A percentile compares a stretch with the other conserved stretches of the same genome.
Evolutionary conservation across 495 filamentous ascomycete species (phyloP).

Genomic region (Penicillium dipodomyicola): DNA sequence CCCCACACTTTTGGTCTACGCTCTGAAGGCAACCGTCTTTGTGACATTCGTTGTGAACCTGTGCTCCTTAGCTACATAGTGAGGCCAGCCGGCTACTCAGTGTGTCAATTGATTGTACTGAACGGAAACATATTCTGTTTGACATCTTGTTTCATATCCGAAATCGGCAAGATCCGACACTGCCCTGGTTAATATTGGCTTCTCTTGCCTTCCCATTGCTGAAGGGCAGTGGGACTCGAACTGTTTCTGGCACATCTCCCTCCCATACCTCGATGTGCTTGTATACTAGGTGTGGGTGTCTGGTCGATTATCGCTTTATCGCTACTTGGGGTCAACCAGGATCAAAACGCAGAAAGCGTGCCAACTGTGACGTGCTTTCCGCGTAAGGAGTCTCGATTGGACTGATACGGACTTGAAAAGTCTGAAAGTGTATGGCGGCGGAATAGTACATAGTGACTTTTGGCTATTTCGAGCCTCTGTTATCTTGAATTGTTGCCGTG

Average conservation of each 20-base stretch:
- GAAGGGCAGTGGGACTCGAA: slow-evolving; percentile 16
- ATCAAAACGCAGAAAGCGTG: slow-evolving; percentile 33
- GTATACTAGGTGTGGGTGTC: slow-evolving; percentile 41
- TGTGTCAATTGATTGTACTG: background rate
- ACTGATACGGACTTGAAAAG: background rate
- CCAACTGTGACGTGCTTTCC: slow-evolving; percentile 14
- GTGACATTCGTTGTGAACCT: background rate
- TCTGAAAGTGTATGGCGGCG: slow-evolving; percentile 4
- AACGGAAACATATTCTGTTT: background rate
- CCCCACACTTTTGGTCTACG: slow-evolving; percentile 11
- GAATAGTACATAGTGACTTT: background rate
- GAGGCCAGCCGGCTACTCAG: background rate
- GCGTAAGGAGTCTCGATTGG: slow-evolving; percentile 16
- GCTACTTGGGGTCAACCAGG: slow-evolving; percentile 41
- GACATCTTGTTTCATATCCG: background rate
- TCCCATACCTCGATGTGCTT: slow-evolving; percentile 45
- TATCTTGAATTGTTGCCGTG: background rate
- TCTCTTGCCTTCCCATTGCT: slow-evolving; percentile 16
- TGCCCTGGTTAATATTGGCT: background rate
- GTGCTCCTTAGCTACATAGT: background rate
- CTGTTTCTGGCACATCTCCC: slow-evolving; percentile 27
- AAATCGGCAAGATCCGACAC: background rate
- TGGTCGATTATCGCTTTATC: slow-evolving; percentile 45
- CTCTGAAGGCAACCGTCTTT: slow-evolving; percentile 12
- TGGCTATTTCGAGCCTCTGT: slow-evolving; percentile 9